Base-by-base conservation (phyloP, 1,284 basidiomycete species). In the Cryptococcus wingfieldii region DNA sequence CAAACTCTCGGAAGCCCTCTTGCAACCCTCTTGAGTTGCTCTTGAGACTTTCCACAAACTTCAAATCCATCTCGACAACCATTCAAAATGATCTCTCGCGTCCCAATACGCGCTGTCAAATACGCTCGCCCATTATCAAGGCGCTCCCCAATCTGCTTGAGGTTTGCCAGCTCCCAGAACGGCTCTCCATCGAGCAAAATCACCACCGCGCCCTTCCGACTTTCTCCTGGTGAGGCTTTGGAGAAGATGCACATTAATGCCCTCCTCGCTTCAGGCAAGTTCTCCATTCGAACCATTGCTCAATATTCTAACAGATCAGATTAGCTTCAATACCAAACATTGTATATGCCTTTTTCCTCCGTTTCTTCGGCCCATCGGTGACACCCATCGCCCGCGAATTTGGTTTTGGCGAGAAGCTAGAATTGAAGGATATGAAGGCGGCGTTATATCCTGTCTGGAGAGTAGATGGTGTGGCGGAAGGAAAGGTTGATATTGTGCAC, bases 361-460 rank as follows among this genome's bases (percentile, higher is more conserved):
- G 58, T 5, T 2, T 69, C 3, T 69, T 73, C 46, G 72, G 72
- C 18, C 34, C 58, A 0, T 52, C 38, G 5, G 48, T 68, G 5
- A 57, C 62, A 19, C 53, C 58, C 5, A 38, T 69, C 4, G 68
- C 62, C 10, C 53, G 54, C 28, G 67, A 72, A 53, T 59, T 73
- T 43, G 70, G 71, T 1, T 28, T 72, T 10, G 70, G 70, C 31
- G 43, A 59, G 31, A 52, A 28, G 10, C 47, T 73, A 16, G 47
- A 53, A 38, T 46, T 74, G 56, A 64, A 57, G 38, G 50, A 58
- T 18, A 65, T 75, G 62, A 70, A 69, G 54, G 65, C 73, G 27
- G 67, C 62, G 1, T 65, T 70, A 51, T 75, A 67, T 53, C 73
- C 73, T 19, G 58, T 71, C 16, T 75, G 73, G 73, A 55, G 71